These are phyloP conservation scores for Pseudogymnoascus sp. DNA, from an alignment of 2,329 filamentous ascomycete genomes.

Conservation along the genomic window DNA sequence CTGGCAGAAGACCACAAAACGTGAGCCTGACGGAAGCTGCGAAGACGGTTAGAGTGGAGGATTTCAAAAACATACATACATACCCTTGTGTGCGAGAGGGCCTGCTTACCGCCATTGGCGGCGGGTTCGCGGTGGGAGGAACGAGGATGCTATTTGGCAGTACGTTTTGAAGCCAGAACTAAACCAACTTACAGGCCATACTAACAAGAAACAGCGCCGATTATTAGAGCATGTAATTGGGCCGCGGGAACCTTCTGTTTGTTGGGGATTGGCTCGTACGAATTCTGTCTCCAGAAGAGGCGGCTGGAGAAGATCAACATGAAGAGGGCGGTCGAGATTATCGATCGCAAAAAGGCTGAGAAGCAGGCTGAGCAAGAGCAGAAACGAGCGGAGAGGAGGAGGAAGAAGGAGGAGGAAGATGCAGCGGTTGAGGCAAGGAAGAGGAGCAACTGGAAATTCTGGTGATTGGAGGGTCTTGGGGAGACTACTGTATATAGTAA, in stretches of 20 bases:
- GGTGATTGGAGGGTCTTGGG: background rate
- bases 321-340: conserved; percentile 75
- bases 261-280: conserved; percentile 65
- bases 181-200: background rate
- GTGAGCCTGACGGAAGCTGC: conserved; percentile 53
- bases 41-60: conserved; percentile 57
- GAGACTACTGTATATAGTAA: conserved; percentile 4
- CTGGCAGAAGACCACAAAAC: conserved; percentile 16
- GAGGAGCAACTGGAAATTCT: conserved; percentile 8
- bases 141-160: conserved; percentile 68
- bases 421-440: conserved; percentile 15
- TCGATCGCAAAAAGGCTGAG: conserved; percentile 64
- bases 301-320: conserved; percentile 73
- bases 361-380: conserved; percentile 40
- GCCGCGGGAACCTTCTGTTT: conserved; percentile 70
- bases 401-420: conserved; percentile 37
- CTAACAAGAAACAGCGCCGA: conserved; percentile 38
- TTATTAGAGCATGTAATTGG: conserved; percentile 71
- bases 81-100: conserved; percentile 79
- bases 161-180: conserved; percentile 32
- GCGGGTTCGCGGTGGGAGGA: conserved; percentile 68
- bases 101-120: conserved; percentile 72
- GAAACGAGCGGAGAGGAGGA: conserved; percentile 36
- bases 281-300: conserved; percentile 73
- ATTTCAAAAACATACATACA: conserved; percentile 66